Evolutionary conservation across 345 rosid species (phyloP), one percentile per base, ranked within the genome.

Genomic region (Rhizophora mangle): DNA sequence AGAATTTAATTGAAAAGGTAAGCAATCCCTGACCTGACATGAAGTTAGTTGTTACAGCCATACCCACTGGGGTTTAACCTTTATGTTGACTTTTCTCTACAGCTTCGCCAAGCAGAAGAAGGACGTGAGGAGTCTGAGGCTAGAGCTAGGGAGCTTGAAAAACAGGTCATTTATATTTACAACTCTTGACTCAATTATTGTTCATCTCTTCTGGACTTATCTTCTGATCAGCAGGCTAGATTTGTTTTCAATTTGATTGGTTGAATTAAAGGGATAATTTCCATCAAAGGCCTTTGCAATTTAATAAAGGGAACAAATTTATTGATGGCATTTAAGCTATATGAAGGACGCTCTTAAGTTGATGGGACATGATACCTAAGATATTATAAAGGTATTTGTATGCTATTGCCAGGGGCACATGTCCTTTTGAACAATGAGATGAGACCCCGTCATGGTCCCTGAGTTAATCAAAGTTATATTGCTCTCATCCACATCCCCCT

Each of bases 141-240:
- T 58, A 86, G 98, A 83, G 91, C 96, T 27, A 86, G 85, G 80
- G 98, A 90, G 84, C 96, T 96, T 49, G 99, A 96, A 83, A 96
- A 96, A 83, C 99, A 96, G 97, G 99, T 89, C 32, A 24, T 70
- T 52, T 24, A 21, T 61, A 31, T 39, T 13, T 19, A 5, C 43
- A 9, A 62, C 52, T 26, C 39, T 51, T 21, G 30, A 9, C 26
- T 56, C 29, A 20, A 20, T 10, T 24, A 56, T 56, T 21, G 29
- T 56, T 27, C 18, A 56, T 56, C 58, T 56, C 29, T 56, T 56
- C 5, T 43, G 49, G 49, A 34, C 37, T 34, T 34, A 7, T 34
- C 10, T 1, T 34, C 10, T 8, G 10, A 13, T 43, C 49, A 43
- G 18, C 16, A 13, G 49, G 49, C 49, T 43, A 56, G 29, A 8